Evolutionary conservation across 768 basidiomycete species (phyloP), one percentile per base, ranked within the genome.

Genomic region (Suillus clintonianus): DNA sequence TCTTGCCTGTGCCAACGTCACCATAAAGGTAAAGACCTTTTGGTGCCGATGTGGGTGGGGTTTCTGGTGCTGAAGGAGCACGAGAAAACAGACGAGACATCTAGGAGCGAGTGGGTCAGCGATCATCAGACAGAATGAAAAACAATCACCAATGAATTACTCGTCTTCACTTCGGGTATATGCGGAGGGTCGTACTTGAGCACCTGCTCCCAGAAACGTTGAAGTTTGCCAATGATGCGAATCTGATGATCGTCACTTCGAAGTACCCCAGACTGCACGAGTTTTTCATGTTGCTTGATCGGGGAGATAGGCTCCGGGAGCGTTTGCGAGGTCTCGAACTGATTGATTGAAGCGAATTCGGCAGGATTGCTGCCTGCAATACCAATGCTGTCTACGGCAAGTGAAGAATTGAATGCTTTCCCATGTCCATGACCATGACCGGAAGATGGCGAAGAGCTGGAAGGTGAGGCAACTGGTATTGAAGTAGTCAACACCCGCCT

Each of bases 1-100:
- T 92, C 81, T 99, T 98, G 15, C 97, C 97, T 10, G 97, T 97
- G 2, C 97, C 97, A 64, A 99, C 97, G 68, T 95, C 92, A 37
- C 97, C 97, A 73, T 92, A 95, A 22, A 99, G 89, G 78, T 99
- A 99, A 36, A 99, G 83, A 11, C 97, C 94, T 70, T 91, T 91
- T 4, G 94, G 95, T 1, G 85, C 84, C 55, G 82, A 75, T 34
- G 81, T 79, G 0, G 86, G 86, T 9, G 84, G 81, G 3, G 72
- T 54, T 3, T 68, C 64, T 9, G 69, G 67, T 11, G 65, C 65
- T 13, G 69, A 64, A 32, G 61, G 64, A 51, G 54, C 62, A 42
- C 74, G 68, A 41, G 70, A 66, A 64, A 82, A 77, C 15, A 79
- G 64, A 47, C 76, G 69, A 34, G 69, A 65, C 43, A 73, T 58